Evolutionary conservation across 1,284 basidiomycete species (phyloP).

Genomic region (Boletellus dicymbophilus): DNA sequence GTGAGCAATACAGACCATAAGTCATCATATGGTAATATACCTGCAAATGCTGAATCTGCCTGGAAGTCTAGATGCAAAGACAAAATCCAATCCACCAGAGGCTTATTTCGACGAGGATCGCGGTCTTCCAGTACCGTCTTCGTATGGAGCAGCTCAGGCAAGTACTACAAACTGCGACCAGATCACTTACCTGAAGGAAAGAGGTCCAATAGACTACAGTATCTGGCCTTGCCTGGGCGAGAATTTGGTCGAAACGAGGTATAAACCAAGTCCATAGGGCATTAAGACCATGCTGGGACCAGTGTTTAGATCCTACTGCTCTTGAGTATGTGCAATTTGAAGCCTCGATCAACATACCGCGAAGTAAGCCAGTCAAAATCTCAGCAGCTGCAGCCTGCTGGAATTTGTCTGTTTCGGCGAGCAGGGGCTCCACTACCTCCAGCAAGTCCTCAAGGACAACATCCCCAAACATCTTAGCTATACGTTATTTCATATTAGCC

Average conservation of each 20-base stretch:
- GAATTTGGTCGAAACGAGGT: constrained; percentile 69
- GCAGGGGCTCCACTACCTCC: constrained; percentile 55
- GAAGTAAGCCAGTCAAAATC: constrained; percentile 74
- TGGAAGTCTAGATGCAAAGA: constrained; percentile 81
- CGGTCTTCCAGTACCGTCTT: constrained; percentile 53
- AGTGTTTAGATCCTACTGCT: constrained; percentile 84
- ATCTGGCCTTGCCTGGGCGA: constrained; percentile 82
- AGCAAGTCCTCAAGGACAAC: constrained; percentile 56
- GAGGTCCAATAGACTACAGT: constrained; percentile 77
- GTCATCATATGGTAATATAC: constrained; percentile 41
- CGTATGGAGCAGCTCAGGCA: constrained; percentile 7
- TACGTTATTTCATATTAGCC: constrained; percentile 8
- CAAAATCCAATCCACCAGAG: constrained; percentile 81
- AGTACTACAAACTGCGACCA: not conserved
- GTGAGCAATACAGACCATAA: constrained; percentile 8
- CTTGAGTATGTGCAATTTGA: constrained; percentile 8
- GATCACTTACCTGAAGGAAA: constrained; percentile 51
- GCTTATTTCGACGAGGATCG: constrained; percentile 84
- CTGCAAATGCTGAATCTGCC: constrained; percentile 74
- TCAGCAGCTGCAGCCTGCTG: constrained; percentile 93
- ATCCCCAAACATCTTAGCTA: constrained; percentile 70
- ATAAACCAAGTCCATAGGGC: constrained; percentile 83
- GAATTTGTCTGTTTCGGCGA: constrained; percentile 80
- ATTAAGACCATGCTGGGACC: constrained; percentile 65
- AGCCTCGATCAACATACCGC: constrained; percentile 43